Evolutionary conservation across 805 yeast genomes (phyloP).

Genomic region (Starmera dryadoides): DNA sequence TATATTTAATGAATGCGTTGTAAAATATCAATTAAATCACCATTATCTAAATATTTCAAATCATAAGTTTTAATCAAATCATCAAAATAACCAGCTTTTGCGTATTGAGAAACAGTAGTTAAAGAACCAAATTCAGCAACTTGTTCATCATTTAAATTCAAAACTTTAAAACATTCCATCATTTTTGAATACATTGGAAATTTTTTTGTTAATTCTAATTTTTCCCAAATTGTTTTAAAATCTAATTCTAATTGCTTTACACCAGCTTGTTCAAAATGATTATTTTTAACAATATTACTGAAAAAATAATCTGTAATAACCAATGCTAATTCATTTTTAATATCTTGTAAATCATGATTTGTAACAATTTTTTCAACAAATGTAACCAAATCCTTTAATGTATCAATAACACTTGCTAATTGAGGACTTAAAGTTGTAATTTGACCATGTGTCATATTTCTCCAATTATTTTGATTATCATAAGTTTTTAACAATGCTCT

Average conservation of each 20-base stretch:
- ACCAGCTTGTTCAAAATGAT: conserved; percentile 27
- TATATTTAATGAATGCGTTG: conserved; percentile 19
- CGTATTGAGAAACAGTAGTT: conserved; percentile 19
- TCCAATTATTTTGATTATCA: conserved; percentile 26
- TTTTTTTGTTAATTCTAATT: conserved; percentile 14
- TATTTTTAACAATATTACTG: conserved; percentile 28
- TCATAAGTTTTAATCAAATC: conserved; percentile 16
- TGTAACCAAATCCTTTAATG: conserved; percentile 15
- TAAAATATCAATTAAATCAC: conserved; percentile 29
- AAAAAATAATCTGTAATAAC: conserved; percentile 24
- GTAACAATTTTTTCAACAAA: conserved; percentile 12
- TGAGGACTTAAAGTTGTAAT: conserved; percentile 18
- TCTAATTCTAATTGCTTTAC: conserved; percentile 25
- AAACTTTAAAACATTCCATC: conserved; percentile 18
- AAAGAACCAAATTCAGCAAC: conserved; percentile 8
- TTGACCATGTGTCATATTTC: conserved; percentile 2
- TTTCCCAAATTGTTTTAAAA: conserved; percentile 21
- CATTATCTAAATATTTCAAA: conserved; percentile 19
- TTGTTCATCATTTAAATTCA: conserved; percentile 22
- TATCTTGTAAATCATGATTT: conserved; percentile 7
- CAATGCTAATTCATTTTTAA: conserved; percentile 20
- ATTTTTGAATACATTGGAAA: conserved; percentile 16
- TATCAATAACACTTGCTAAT: conserved; percentile 16
- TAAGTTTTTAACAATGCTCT: conserved; percentile 24
- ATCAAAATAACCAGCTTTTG: conserved; percentile 20